A percentile compares a stretch with the other conserved stretches of the same genome.
These are phyloP conservation scores for Nepenthes gracilis DNA, from an alignment of 148 eudicot species.

Conservation along the genomic window DNA sequence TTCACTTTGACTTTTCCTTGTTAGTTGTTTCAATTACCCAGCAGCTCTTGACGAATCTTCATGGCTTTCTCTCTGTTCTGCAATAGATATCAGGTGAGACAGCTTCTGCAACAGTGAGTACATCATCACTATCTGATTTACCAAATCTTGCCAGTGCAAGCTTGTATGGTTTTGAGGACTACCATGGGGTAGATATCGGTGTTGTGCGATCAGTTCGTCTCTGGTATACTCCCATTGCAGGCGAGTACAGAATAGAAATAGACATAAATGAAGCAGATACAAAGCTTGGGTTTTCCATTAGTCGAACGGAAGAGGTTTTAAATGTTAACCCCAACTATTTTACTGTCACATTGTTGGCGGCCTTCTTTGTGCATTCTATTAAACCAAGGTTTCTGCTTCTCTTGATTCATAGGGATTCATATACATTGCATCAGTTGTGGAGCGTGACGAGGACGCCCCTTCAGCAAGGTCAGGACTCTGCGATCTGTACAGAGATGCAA, in stretches of 20 bases:
- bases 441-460: conserved; percentile 38
- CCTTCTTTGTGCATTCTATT: neutral
- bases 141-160: conserved; percentile 65
- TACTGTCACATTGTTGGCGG: neutral
- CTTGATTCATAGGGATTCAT: conserved; percentile 49
- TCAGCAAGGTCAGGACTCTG: conserved; percentile 58
- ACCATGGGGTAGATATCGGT: conserved; percentile 85
- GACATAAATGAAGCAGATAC: conserved; percentile 44
- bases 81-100: conserved; percentile 76
- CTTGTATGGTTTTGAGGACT: conserved; percentile 81
- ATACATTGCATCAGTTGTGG: conserved; percentile 54
- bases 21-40: too few species aligned
- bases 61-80: neutral
- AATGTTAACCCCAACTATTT: neutral
- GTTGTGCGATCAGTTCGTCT: conserved; percentile 76
- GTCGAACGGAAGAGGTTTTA: conserved; percentile 66
- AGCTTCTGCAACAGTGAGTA: conserved; percentile 54
- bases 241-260: conserved; percentile 47
- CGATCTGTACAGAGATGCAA: conserved; percentile 47
- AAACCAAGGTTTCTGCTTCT: neutral
- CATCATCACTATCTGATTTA: conserved; percentile 58
- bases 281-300: conserved; percentile 65
- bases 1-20: too few species aligned
- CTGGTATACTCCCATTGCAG: conserved; percentile 70
- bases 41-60: too few species aligned